Conservation (phyloP, 495 filamentous ascomycete species). For the Penicillium parvum region DNA sequence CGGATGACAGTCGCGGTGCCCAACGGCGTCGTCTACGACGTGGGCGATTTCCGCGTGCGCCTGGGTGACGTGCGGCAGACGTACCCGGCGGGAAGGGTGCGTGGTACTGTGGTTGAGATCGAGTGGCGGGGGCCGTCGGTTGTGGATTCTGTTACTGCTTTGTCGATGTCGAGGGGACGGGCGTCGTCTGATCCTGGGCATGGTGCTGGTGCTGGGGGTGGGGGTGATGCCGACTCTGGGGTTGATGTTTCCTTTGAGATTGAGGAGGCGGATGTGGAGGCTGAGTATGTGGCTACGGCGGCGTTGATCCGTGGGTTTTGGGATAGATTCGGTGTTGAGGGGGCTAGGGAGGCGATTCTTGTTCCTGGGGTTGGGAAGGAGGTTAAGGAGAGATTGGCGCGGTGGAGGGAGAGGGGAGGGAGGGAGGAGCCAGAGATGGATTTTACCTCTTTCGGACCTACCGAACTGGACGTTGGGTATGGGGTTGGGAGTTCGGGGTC, state of each 20-base stretch:
- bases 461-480: no score
- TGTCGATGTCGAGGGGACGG: no score
- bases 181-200: background rate
- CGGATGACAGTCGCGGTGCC: conserved; percentile 39
- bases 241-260: conserved; percentile 30
- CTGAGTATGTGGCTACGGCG: conserved; percentile 38
- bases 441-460: no score
- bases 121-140: conserved; percentile 43
- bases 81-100: conserved; percentile 31
- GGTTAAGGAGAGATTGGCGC: conserved; percentile 28
- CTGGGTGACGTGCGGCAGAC: conserved; percentile 44
- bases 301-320: conserved; percentile 43
- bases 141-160: conserved; percentile 21
- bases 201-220: conserved; percentile 1
- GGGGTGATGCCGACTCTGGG: conserved; percentile 21
- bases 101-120: conserved; percentile 42
- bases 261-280: conserved; percentile 39
- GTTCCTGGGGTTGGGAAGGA: conserved; percentile 42
- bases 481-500: conserved; percentile 6
- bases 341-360: conserved; percentile 40
- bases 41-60: conserved; percentile 43
- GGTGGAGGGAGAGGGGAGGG: conserved; percentile 12
- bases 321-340: conserved; percentile 30
- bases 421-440: conserved; percentile 1
- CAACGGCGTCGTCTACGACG: conserved; percentile 39